Conservation (phyloP, 83 land plant species). For the Picea mariana region DNA sequence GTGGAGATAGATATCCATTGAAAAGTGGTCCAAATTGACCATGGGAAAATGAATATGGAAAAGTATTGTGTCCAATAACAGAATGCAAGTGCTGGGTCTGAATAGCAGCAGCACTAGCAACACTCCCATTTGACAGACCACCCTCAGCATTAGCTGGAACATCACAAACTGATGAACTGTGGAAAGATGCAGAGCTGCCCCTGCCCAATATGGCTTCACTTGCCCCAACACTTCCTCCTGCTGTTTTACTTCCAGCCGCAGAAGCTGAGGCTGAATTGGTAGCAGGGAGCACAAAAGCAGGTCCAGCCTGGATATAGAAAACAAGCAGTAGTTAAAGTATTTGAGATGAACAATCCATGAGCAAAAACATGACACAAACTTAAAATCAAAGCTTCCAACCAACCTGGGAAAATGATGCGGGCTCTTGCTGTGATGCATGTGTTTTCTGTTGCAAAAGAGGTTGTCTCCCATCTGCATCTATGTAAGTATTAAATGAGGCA, state of each 20-base stretch:
- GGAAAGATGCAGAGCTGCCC: background rate
- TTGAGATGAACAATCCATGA: too few species aligned
- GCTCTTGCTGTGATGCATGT: conserved; percentile 6
- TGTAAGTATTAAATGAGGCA: background rate
- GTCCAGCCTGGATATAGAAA: conserved; percentile 12
- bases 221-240: conserved; percentile 12
- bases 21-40: conserved; percentile 15
- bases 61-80: background rate
- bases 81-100: conserved; percentile 15
- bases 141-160: background rate
- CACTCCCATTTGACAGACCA: background rate
- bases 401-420: conserved; percentile 4
- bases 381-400: background rate
- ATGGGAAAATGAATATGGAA: conserved; percentile 11
- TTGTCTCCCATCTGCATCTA: background rate
- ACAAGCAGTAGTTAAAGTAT: too few species aligned
- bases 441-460: conserved; percentile 1
- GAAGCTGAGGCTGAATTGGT: conserved; percentile 5
- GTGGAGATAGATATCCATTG: conserved; percentile 13
- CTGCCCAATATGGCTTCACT: conserved; percentile 11
- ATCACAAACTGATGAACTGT: conserved; percentile 4
- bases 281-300: background rate
- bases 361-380: background rate
- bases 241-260: background rate
- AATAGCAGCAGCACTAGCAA: conserved; percentile 5